Percentiles rank a stretch among this genome's conserved stretches.
phyloP scores from a whole-genome alignment of 371 early-diverging fungal species.

The Rhizomucor miehei region DNA sequence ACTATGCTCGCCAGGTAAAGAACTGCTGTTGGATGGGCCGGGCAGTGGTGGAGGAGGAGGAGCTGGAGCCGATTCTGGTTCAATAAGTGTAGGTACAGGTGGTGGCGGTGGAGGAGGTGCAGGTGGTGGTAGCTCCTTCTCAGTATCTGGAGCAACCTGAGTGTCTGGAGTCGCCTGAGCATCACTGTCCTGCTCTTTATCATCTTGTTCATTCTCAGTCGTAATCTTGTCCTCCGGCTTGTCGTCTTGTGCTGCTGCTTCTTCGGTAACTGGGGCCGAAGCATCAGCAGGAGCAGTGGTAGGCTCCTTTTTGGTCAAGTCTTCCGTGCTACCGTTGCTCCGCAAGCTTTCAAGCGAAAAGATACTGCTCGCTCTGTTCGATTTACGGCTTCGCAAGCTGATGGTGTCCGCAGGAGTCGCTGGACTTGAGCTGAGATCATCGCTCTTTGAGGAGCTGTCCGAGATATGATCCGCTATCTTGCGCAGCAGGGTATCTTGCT shows the following conservation, averaged over 20 bases:
- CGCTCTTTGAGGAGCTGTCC: slow-evolving; percentile 1
- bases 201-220: background rate
- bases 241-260: too few species aligned
- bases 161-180: background rate
- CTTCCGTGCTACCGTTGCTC: slow-evolving; percentile 3
- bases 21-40: slow-evolving; percentile 2
- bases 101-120: slow-evolving; percentile 9
- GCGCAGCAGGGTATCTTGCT: slow-evolving; percentile 14
- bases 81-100: slow-evolving; percentile 15
- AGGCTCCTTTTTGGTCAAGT: background rate
- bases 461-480: slow-evolving; percentile 12
- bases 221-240: background rate
- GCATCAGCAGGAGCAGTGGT: too few species aligned
- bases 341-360: slow-evolving; percentile 6
- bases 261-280: too few species aligned
- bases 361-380: slow-evolving; percentile 13
- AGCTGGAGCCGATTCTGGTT: slow-evolving; percentile 13
- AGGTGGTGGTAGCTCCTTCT: background rate
- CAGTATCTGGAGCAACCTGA: background rate
- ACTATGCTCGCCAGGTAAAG: slow-evolving; percentile 6
- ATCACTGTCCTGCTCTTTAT: background rate
- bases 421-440: background rate
- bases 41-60: slow-evolving; percentile 29
- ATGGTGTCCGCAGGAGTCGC: slow-evolving; percentile 2
- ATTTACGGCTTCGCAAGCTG: slow-evolving; percentile 12